Evolutionary conservation across 768 basidiomycete species (phyloP).

Genomic region (Tricholoma saponaceum): DNA sequence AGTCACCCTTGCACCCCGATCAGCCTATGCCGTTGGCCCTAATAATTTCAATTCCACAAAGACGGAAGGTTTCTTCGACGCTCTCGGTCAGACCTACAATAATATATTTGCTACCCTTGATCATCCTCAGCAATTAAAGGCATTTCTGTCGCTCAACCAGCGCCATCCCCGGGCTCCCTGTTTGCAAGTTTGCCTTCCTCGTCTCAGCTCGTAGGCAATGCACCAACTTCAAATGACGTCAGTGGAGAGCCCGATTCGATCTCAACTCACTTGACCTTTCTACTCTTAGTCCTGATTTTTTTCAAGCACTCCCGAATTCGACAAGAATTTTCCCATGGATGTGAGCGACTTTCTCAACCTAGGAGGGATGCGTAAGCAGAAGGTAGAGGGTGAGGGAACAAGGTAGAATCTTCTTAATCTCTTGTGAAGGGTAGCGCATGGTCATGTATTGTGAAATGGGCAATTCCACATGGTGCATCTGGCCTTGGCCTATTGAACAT

Average conservation of each 20-base stretch:
- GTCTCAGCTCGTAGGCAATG: slow-evolving; percentile 24
- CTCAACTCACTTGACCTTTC: slow-evolving; percentile 44
- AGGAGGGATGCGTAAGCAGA: slow-evolving; percentile 21
- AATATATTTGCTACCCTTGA: slow-evolving; percentile 33
- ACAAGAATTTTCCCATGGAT: slow-evolving; percentile 44
- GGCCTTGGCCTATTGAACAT: too few relatives aligned
- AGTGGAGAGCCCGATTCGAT: slow-evolving; percentile 38
- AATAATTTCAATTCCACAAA: slow-evolving; percentile 38
- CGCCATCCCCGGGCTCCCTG: slow-evolving; percentile 36
- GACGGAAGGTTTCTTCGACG: slow-evolving; percentile 32
- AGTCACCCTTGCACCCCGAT: slow-evolving; percentile 78
- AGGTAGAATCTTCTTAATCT: slow-evolving; percentile 2
- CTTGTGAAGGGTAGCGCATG: too few relatives aligned
- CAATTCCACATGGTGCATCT: too few relatives aligned
- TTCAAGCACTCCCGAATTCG: slow-evolving; percentile 30
- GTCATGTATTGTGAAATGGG: too few relatives aligned
- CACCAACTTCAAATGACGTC: slow-evolving; percentile 15
- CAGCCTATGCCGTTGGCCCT: slow-evolving; percentile 56
- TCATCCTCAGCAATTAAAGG: slow-evolving; percentile 10
- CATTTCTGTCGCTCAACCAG: slow-evolving; percentile 17
- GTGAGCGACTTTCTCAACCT: slow-evolving; percentile 54
- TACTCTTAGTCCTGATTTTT: slow-evolving; percentile 41
- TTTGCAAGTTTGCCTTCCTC: slow-evolving; percentile 40
- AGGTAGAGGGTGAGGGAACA: slow-evolving; percentile 12
- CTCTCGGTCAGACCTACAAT: slow-evolving; percentile 18